phyloP scores from a whole-genome alignment of 2,329 filamentous ascomycete genomes.

The Scleromitrula shiraiana region DNA sequence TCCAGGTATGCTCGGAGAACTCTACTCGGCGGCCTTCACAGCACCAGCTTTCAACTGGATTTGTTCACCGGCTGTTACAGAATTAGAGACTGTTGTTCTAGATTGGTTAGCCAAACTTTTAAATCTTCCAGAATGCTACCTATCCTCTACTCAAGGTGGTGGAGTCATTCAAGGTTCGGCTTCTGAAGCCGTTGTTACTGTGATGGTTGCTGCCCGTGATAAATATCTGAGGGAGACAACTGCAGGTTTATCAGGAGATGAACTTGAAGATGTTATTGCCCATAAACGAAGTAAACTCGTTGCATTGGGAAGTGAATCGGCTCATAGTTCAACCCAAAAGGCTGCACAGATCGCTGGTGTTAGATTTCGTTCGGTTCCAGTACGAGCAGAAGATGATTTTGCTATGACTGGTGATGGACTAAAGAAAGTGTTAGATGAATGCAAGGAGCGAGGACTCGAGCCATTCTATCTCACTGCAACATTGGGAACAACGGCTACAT shows the following conservation, averaged over 20 bases:
- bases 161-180: conserved; percentile 94
- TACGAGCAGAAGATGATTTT: conserved; percentile 55
- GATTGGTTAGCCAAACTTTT: conserved; percentile 83
- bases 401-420: conserved; percentile 61
- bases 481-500: conserved; percentile 81
- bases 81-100: conserved; percentile 85
- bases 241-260: conserved; percentile 41
- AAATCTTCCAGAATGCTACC: conserved; percentile 62
- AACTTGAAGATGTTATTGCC: conserved; percentile 62
- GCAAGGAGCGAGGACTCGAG: conserved; percentile 60
- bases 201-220: conserved; percentile 81
- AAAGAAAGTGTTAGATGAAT: conserved; percentile 52
- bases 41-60: conserved; percentile 97
- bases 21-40: conserved; percentile 84
- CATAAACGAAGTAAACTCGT: conserved; percentile 64
- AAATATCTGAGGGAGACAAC: conserved; percentile 59
- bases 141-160: conserved; percentile 66
- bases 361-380: conserved; percentile 64
- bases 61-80: conserved; percentile 83
- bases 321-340: conserved; percentile 82
- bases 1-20: conserved; percentile 80
- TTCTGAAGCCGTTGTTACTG: conserved; percentile 77
- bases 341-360: conserved; percentile 80
- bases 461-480: conserved; percentile 84
- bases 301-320: conserved; percentile 68